Evolutionary conservation across 305 asterid genomes (phyloP), one percentile per base, ranked within the genome.

Genomic region (Fraxinus sp.): DNA sequence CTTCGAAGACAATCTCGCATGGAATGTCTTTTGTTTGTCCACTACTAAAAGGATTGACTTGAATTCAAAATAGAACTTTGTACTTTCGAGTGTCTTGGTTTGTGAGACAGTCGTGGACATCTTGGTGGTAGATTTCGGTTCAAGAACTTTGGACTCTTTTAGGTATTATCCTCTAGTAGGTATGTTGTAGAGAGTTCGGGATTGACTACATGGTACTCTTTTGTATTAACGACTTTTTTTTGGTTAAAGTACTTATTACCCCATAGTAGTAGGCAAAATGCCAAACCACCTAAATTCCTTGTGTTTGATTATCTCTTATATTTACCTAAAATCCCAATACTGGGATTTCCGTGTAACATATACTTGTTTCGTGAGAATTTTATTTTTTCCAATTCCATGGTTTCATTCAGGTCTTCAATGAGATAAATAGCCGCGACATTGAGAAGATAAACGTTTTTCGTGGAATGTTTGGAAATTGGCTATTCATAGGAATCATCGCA

Each of bases 371-470:
- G 2, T 28, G 20, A 30, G 37, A 24, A 70, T 14, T 5, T 37
- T 37, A 30, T 79, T 52, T n/a, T 33, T 28, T 3, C 36, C 35
- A 18, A 57, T 81, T 43, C 36, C 70, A 22, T 76, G 72, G 7
- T 57, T 24, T 9, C 75, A 33, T 83, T 71, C 86, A 96, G 99
- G 98, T 96, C 18, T 96, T 96, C 91, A 96, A 96, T 16, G 98
- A 96, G 87, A 90, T 94, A 85, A 96, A 96, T 92, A 94, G 98
- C 88, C 95, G 98, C 2, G 98, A 94, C 83, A 92, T 94, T 79
- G 97, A 96, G 80, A 94, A 92, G 96, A 91, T 96, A 81, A 94
- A 94, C 86, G 86, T 96, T 79, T 91, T 96, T 85, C 87, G 86
- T 0, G 98, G 98, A 79, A 81, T 96, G 82, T 89, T 94, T 32